A percentile compares a stretch with the other conserved stretches of the same genome.
These are phyloP conservation scores for Coemansia interrupta DNA, from an alignment of 192 early-diverging fungal genomes.

Conservation along the genomic window DNA sequence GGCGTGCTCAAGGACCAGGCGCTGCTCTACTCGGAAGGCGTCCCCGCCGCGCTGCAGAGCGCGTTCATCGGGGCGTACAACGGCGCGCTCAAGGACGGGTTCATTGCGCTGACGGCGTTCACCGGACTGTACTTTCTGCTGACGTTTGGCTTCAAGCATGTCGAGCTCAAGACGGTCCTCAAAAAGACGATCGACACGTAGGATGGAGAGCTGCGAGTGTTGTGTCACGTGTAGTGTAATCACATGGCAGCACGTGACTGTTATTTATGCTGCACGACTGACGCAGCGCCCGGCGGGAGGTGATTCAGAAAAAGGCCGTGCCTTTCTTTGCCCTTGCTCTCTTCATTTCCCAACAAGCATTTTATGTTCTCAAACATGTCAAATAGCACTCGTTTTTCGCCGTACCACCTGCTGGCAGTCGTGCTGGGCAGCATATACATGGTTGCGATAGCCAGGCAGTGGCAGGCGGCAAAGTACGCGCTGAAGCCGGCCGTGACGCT, in stretches of 20 bases:
- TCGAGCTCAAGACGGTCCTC: conserved; percentile 32
- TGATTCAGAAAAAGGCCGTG: too few relatives aligned
- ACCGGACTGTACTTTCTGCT: conserved; percentile 24
- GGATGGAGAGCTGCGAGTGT: too few relatives aligned
- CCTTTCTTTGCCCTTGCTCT: not conserved
- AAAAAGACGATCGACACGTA: conserved; percentile 33
- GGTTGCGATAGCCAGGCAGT: conserved; percentile 11
- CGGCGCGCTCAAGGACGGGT: conserved; percentile 15
- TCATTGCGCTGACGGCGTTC: conserved; percentile 28
- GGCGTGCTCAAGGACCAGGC: conserved; percentile 20
- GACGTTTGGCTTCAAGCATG: conserved; percentile 29
- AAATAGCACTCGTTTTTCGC: not conserved
- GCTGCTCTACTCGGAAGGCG: conserved; percentile 5
- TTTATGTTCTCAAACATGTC: not conserved
- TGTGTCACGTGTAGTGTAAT: too few relatives aligned
- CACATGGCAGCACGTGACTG: too few relatives aligned
- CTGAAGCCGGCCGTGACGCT: conserved; percentile 45
- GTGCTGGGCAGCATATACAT: conserved; percentile 22
- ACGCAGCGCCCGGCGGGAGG: too few relatives aligned
- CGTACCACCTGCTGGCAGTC: conserved; percentile 11
- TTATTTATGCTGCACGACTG: too few relatives aligned
- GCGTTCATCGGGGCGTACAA: conserved; percentile 16
- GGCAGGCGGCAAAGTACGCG: conserved; percentile 23
- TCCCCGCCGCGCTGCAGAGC: conserved; percentile 6
- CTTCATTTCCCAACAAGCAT: not conserved